phyloP scores from a whole-genome alignment of 345 rosid species.

The Citrus unshiu region DNA sequence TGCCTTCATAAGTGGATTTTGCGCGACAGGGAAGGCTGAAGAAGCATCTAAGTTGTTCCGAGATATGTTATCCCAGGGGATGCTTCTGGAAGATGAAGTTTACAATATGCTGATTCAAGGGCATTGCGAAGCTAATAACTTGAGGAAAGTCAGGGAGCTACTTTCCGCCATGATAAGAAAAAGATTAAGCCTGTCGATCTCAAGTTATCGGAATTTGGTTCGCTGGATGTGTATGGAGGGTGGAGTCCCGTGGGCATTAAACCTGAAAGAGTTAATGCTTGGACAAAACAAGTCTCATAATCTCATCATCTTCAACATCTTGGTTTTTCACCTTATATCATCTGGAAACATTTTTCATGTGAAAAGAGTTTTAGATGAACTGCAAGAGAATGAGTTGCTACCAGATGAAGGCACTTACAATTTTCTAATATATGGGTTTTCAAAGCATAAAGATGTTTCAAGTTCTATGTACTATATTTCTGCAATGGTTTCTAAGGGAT shows the following conservation, averaged over 20 bases:
- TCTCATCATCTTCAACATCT: constrained; percentile 45
- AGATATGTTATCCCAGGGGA: constrained; percentile 35
- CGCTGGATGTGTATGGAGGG: constrained; percentile 47
- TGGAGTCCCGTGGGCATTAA: constrained; percentile 34
- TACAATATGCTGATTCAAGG: constrained; percentile 42
- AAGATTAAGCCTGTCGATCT: constrained; percentile 34
- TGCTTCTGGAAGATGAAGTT: constrained; percentile 28
- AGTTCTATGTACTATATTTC: constrained; percentile 41
- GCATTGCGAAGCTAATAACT: constrained; percentile 40
- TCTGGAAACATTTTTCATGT: constrained; percentile 33
- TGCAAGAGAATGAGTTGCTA: constrained; percentile 37
- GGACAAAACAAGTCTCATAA: constrained; percentile 27
- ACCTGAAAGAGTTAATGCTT: constrained; percentile 49
- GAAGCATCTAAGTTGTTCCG: constrained; percentile 44
- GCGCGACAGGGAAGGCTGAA: constrained; percentile 41
- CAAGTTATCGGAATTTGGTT: constrained; percentile 45
- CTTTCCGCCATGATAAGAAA: constrained; percentile 46
- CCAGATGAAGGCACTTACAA: constrained; percentile 57
- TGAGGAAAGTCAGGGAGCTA: constrained; percentile 39
- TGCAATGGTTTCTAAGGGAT: constrained; percentile 56
- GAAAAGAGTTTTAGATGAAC: constrained; percentile 37
- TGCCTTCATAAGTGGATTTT: constrained; percentile 51
- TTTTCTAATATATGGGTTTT: constrained; percentile 65
- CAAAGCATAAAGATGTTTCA: constrained; percentile 35
- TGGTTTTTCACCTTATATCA: constrained; percentile 50